Evolutionary conservation across 805 yeast species (phyloP).

Genomic region (Myxozyma neglecta): DNA sequence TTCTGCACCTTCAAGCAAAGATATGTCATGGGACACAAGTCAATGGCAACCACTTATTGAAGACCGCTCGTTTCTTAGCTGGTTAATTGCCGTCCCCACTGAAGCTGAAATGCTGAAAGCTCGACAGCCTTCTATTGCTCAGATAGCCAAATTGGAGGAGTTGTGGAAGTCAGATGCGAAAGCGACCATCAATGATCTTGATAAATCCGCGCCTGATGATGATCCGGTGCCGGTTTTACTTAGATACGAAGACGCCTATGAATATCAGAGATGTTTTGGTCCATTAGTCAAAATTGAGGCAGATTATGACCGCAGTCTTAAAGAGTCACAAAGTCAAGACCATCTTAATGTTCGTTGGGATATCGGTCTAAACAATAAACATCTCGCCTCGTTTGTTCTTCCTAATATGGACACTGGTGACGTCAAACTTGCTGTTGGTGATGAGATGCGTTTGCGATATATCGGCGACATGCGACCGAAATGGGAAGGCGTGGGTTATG

Average conservation of each 20-base stretch:
- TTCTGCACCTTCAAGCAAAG: conserved; percentile 52
- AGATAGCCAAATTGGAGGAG: conserved; percentile 71
- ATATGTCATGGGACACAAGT: conserved; percentile 78
- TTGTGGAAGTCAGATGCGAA: conserved; percentile 74
- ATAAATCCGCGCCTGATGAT: conserved; percentile 51
- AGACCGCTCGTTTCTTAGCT: conserved; percentile 70
- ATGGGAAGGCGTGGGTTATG: conserved; percentile 75
- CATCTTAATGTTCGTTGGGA: conserved; percentile 76
- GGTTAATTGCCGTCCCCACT: conserved; percentile 74
- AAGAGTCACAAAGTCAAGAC: conserved; percentile 75
- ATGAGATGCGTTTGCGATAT: conserved; percentile 69
- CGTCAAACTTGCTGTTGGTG: conserved; percentile 78
- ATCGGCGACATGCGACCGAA: conserved; percentile 56
- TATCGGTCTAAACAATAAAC: conserved; percentile 60
- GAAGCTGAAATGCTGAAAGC: conserved; percentile 63
- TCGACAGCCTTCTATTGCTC: conserved; percentile 57
- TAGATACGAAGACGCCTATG: conserved; percentile 78
- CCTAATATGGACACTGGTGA: conserved; percentile 64
- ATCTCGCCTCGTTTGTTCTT: conserved; percentile 66
- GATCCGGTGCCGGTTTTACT: conserved; percentile 70
- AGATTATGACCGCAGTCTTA: conserved; percentile 69
- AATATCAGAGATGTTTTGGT: conserved; percentile 80
- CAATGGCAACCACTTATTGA: conserved; percentile 88
- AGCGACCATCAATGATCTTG: conserved; percentile 70
- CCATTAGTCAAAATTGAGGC: conserved; percentile 82